phyloP scores from a whole-genome alignment of 495 filamentous ascomycete genomes.

The Geopyxis carbonaria region DNA sequence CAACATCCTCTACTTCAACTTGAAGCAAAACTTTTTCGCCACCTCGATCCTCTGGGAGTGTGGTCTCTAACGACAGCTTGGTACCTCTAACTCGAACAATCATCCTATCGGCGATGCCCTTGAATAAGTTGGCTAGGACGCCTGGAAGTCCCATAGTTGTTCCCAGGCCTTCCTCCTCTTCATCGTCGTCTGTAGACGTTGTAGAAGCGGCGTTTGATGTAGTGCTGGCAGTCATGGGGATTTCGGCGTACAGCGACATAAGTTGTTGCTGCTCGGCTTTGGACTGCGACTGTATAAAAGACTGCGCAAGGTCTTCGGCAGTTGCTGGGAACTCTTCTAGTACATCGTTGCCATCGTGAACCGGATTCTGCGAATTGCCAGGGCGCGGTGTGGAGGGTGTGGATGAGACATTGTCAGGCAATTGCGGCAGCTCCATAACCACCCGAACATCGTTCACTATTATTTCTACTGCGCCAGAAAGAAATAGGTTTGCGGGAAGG shows the following conservation, averaged over 20 bases:
- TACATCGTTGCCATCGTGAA: too few species aligned
- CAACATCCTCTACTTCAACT: slow-evolving; percentile 47
- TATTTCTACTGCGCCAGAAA: slow-evolving; percentile 21
- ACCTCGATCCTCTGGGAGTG: slow-evolving; percentile 33
- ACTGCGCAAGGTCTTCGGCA: slow-evolving; percentile 68
- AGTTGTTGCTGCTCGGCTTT: slow-evolving; percentile 50
- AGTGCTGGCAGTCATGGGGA: slow-evolving; percentile 34
- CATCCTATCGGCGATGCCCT: slow-evolving; percentile 65
- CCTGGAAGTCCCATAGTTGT: slow-evolving; percentile 56
- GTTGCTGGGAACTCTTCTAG: slow-evolving; percentile 44
- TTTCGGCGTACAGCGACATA: slow-evolving; percentile 46
- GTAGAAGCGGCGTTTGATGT: neutral
- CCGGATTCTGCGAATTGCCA: neutral
- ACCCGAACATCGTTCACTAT: slow-evolving; percentile 14
- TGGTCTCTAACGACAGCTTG: slow-evolving; percentile 44
- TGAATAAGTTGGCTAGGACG: slow-evolving; percentile 67
- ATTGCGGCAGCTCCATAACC: slow-evolving; percentile 14
- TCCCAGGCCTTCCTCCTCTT: slow-evolving; percentile 50
- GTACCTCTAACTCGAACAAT: slow-evolving; percentile 54
- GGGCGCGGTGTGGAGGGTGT: slow-evolving; percentile 4
- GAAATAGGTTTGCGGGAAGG: slow-evolving; percentile 21
- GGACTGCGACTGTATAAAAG: slow-evolving; percentile 71
- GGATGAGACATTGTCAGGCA: neutral
- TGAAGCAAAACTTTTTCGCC: slow-evolving; percentile 39
- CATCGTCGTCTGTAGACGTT: slow-evolving; percentile 43